Base-by-base conservation (phyloP, 306 rosid species). In the Acacia crassicarpa region DNA sequence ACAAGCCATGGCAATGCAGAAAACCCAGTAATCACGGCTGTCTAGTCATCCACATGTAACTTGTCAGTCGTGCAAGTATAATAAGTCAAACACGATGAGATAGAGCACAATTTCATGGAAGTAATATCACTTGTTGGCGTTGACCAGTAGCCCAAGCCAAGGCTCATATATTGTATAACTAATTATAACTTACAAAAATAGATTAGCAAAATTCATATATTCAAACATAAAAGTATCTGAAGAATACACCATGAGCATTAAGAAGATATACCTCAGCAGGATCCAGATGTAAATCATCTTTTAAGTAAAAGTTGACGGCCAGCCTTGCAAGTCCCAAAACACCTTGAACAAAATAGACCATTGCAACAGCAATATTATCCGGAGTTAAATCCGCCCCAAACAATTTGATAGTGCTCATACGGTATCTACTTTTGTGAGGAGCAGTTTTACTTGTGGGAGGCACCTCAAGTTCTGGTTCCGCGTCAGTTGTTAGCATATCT, bases 311-410 rank as follows among this genome's bases (percentile, higher is more conserved):
- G 87, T 78, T 89, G 56, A 95, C 94, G 54, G 99, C 99, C 81
- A 95, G 89, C 89, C 98, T 92, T 8, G 99, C 94, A 76, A 95
- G 99, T 78, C 94, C 98, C 58, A 95, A 84, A 76, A 95, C 97
- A 53, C 99, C 99, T 91, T 95, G 99, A 85, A 95, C 99, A 88
- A 95, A 95, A 85, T 95, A 95, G 20, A 95, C 99, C 98, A 95
- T 93, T 2, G 99, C 96, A 74, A 95, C 92, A 46, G 99, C 98
- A 73, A 90, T 80, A 82, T 89, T 93, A 88, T 95, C 99, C 9
- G 98, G 99, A 40, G 94, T 88, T 75, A 95, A 84, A 22, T 95
- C 93, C 27, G 93, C 92, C 80, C 98, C 99, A 75, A 87, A 91
- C 87, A 88, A 82, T 83, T 77, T 89, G 23, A 87, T 78, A 75